Percentiles rank a stretch among this genome's conserved stretches.
phyloP scores from a whole-genome alignment of 305 asterid genomes.

The Fraxinus sp. region DNA sequence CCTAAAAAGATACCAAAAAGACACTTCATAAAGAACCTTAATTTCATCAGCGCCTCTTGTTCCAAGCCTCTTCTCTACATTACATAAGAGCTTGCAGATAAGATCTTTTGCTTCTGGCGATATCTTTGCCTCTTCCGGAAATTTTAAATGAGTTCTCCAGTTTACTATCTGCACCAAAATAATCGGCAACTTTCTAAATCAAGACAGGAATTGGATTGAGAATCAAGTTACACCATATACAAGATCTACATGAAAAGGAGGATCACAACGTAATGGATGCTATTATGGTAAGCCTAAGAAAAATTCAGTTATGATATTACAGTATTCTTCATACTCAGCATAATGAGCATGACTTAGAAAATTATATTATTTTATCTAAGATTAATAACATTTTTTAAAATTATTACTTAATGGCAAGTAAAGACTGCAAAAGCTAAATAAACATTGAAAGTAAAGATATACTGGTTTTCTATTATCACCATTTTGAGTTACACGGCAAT shows the following conservation, averaged over 20 bases:
- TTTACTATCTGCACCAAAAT: slow-evolving; percentile 69
- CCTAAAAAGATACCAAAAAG: slow-evolving; percentile 9
- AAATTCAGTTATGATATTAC: background rate
- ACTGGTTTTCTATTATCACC: background rate
- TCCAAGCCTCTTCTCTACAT: slow-evolving; percentile 89
- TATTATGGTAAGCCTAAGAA: background rate
- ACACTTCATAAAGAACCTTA: slow-evolving; percentile 50
- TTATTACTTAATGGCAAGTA: background rate
- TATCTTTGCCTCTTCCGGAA: slow-evolving; percentile 87
- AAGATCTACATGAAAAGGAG: slow-evolving; percentile 2
- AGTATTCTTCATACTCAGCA: background rate
- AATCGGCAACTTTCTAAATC: slow-evolving; percentile 12
- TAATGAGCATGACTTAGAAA: background rate
- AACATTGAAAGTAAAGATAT: background rate
- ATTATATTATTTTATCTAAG: background rate
- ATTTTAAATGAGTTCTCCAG: slow-evolving; percentile 86
- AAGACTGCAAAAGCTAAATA: background rate
- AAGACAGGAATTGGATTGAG: background rate
- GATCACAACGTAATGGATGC: background rate
- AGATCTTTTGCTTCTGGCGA: slow-evolving; percentile 93
- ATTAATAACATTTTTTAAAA: background rate
- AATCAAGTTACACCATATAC: slow-evolving; percentile 3
- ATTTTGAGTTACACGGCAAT: background rate
- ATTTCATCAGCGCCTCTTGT: slow-evolving; percentile 83
- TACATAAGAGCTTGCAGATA: slow-evolving; percentile 77